Evolutionary conservation across 164 flowering plant genomes (phyloP).

Genomic region (Magnolia changhungtana): DNA sequence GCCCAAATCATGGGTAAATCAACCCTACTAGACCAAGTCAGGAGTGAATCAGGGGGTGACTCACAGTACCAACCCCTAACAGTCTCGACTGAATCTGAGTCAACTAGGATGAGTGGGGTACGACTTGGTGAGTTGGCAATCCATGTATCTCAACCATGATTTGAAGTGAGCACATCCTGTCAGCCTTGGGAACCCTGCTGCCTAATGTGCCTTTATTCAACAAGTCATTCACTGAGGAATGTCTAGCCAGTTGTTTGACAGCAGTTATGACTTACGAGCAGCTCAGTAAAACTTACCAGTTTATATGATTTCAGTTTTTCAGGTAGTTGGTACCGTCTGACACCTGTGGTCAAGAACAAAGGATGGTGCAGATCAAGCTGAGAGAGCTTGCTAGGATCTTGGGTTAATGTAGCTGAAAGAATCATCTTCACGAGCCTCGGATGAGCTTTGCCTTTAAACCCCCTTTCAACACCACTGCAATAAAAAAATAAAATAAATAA

Average conservation of each 20-base stretch:
- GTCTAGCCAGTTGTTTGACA: neutral
- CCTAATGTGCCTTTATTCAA: too few species aligned
- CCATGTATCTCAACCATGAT: too few species aligned
- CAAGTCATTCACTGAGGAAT: too few species aligned
- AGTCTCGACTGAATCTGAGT: too few species aligned
- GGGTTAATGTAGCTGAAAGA: constrained; percentile 88
- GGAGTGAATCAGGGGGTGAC: too few species aligned
- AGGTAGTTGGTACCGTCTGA: constrained; percentile 68
- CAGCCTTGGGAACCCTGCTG: too few species aligned
- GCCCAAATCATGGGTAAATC: too few species aligned
- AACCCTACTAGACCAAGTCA: too few species aligned
- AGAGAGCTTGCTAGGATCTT: constrained; percentile 87
- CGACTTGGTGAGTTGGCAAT: too few species aligned
- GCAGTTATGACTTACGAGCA: neutral
- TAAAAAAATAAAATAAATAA: neutral
- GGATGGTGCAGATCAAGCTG: constrained; percentile 91
- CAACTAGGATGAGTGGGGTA: too few species aligned
- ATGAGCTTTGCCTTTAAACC: constrained; percentile 62
- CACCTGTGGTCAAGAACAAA: constrained; percentile 69
- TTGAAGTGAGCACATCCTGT: too few species aligned
- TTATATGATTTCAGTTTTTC: constrained; percentile 67
- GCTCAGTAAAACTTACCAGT: constrained; percentile 42
- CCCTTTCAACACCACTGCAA: constrained; percentile 83
- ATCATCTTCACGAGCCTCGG: constrained; percentile 87
- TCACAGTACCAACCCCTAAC: too few species aligned